Evolutionary conservation across 257 asterid species (phyloP).

Genomic region (Ophiorrhiza pumila): DNA sequence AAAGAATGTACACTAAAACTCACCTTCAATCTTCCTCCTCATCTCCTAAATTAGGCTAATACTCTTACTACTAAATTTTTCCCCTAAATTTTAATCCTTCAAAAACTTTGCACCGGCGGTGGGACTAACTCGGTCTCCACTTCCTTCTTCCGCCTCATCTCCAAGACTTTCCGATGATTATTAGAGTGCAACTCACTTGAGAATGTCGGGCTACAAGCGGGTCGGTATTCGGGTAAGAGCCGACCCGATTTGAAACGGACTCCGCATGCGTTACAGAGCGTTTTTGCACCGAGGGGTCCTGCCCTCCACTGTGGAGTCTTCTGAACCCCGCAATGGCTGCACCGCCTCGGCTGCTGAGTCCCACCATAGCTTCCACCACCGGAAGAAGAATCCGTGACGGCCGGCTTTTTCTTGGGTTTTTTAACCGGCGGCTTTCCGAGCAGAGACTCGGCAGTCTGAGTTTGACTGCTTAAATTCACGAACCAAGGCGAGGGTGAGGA

Average conservation of each 20-base stretch:
- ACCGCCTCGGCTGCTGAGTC: slow-evolving; percentile 60
- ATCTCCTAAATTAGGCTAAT: slow-evolving; percentile 6
- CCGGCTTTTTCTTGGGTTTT: slow-evolving; percentile 35
- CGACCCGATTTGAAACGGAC: slow-evolving; percentile 92
- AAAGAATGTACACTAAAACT: slow-evolving; percentile 46
- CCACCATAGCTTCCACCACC: slow-evolving; percentile 20
- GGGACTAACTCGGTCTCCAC: slow-evolving; percentile 29
- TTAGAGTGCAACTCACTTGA: slow-evolving; percentile 74
- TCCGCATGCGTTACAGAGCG: slow-evolving; percentile 97
- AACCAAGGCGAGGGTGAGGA: slow-evolving; percentile 26
- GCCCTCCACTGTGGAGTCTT: slow-evolving; percentile 99
- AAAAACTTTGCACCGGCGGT: slow-evolving; percentile 66
- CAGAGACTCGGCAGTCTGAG: slow-evolving; percentile 39
- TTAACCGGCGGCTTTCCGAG: slow-evolving; percentile 31
- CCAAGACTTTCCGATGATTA: slow-evolving; percentile 87
- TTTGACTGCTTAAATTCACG: slow-evolving; percentile 8
- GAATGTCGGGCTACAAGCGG: slow-evolving; percentile 93
- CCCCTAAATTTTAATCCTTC: too few species aligned
- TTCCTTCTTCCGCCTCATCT: slow-evolving; percentile 78
- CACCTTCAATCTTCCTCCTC: slow-evolving; percentile 22
- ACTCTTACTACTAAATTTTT: slow-evolving; percentile 8
- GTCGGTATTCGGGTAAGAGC: slow-evolving; percentile 85
- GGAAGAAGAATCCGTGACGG: neutral
- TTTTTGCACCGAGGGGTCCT: slow-evolving; percentile 84
- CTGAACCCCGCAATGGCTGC: slow-evolving; percentile 89